These are phyloP conservation scores for Lathyrus aphaca DNA, from an alignment of 306 rosid genomes.

Conservation along the genomic window DNA sequence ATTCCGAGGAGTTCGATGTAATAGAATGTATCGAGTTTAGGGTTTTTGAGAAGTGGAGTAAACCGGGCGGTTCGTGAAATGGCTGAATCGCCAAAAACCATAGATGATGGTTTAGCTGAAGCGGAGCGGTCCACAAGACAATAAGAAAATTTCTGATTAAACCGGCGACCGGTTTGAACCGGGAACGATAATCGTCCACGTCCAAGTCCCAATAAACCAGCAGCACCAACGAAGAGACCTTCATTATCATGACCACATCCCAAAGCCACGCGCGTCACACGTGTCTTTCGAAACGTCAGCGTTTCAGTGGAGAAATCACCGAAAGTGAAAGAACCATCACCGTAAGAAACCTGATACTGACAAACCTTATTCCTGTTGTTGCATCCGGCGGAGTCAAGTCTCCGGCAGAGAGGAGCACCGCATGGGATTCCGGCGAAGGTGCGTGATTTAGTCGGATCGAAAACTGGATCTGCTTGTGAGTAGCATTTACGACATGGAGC, in stretches of 20 bases:
- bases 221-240: conserved; percentile 90
- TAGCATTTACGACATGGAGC: conserved; percentile 86
- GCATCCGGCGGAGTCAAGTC: conserved; percentile 69
- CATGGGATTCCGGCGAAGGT: conserved; percentile 63
- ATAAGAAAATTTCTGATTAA: conserved; percentile 83
- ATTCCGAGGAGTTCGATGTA: conserved; percentile 73
- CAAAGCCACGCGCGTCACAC: conserved; percentile 68
- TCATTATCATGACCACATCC: conserved; percentile 93
- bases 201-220: conserved; percentile 85
- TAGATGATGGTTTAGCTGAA: conserved; percentile 66
- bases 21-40: conserved; percentile 81
- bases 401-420: conserved; percentile 66
- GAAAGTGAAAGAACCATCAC: conserved; percentile 82
- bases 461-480: conserved; percentile 74
- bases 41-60: conserved; percentile 74
- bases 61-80: conserved; percentile 80
- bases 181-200: conserved; percentile 83
- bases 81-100: conserved; percentile 78
- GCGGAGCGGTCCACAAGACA: conserved; percentile 93
- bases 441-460: conserved; percentile 67
- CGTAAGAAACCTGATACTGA: conserved; percentile 86
- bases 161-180: conserved; percentile 63
- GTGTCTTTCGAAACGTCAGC: conserved; percentile 68
- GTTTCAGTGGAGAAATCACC: conserved; percentile 92
- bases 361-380: conserved; percentile 50